Conservation (phyloP, 257 asterid genomes). For the Osmanthus fragrans region DNA sequence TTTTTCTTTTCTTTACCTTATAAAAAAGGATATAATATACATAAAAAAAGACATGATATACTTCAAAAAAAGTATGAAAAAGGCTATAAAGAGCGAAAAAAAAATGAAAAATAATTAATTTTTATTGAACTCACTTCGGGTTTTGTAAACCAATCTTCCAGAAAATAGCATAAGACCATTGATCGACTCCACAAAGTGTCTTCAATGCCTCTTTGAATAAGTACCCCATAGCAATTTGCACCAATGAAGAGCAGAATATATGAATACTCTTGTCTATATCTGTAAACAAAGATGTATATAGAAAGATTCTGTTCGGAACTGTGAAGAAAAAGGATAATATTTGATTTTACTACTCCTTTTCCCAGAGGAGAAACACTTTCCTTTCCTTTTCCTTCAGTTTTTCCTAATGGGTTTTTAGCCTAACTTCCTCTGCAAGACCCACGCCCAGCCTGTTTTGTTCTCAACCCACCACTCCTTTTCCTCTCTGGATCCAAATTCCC, state of each 20-base stretch:
- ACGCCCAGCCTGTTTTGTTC: constrained; percentile 97
- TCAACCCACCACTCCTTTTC: constrained; percentile 87
- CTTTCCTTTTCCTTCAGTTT: constrained; percentile 15
- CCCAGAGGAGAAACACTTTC: constrained; percentile 20
- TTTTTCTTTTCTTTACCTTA: neutral
- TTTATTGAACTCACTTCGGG: constrained; percentile 64
- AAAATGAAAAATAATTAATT: constrained; percentile 9
- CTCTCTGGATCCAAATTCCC: constrained; percentile 90
- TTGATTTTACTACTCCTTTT: constrained; percentile 24
- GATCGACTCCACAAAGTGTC: constrained; percentile 91
- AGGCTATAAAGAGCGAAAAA: neutral
- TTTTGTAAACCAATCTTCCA: constrained; percentile 94
- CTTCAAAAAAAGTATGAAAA: no score
- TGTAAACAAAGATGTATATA: constrained; percentile 19
- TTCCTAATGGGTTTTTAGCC: constrained; percentile 31
- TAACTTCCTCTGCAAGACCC: constrained; percentile 99
- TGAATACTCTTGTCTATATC: constrained; percentile 19
- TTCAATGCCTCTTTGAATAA: constrained; percentile 91
- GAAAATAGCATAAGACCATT: constrained; percentile 96
- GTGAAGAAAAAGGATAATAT: constrained; percentile 27
- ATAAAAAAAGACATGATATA: no score
- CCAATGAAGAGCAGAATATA: constrained; percentile 27
- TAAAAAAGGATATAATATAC: no score
- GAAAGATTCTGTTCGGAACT: constrained; percentile 21
- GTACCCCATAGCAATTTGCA: constrained; percentile 71